Conservation (phyloP, 78 protist genomes). For the Dictyostelium capitatum region DNA sequence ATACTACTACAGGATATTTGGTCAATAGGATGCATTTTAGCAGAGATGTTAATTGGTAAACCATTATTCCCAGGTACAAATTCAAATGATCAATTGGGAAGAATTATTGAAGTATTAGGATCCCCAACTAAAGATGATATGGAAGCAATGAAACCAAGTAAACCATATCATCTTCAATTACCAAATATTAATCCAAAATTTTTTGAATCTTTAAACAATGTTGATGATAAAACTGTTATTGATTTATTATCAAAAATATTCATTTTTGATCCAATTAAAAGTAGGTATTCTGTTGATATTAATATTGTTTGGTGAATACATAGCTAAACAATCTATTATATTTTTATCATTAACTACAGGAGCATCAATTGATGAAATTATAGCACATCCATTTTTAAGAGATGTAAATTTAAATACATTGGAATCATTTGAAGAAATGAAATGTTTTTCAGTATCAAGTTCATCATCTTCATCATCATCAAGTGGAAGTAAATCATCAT, state of each 20-base stretch:
- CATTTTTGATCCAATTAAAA: constrained; percentile 95
- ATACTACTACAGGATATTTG: constrained; percentile 86
- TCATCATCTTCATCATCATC: neutral
- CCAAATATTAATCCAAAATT: constrained; percentile 57
- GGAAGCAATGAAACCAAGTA: constrained; percentile 95
- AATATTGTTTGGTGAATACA: too few relatives aligned
- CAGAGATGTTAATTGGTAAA: constrained; percentile 95
- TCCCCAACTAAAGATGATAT: constrained; percentile 95
- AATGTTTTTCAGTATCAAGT: constrained; percentile 48
- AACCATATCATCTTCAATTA: constrained; percentile 90
- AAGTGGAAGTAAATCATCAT: neutral
- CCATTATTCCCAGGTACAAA: constrained; percentile 97
- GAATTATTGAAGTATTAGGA: constrained; percentile 98
- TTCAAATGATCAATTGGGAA: constrained; percentile 97
- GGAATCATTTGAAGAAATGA: constrained; percentile 76
- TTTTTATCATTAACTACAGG: too few relatives aligned
- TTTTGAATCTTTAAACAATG: constrained; percentile 28
- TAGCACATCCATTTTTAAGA: constrained; percentile 53
- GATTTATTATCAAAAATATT: constrained; percentile 93
- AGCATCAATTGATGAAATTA: constrained; percentile 67
- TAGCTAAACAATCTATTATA: too few relatives aligned
- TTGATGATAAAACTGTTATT: constrained; percentile 90
- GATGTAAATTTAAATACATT: constrained; percentile 36
- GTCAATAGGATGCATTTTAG: constrained; percentile 97
- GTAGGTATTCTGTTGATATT: too few relatives aligned